Base-by-base conservation (phyloP, 768 basidiomycete genomes). In the Dioszegia crocea region DNA sequence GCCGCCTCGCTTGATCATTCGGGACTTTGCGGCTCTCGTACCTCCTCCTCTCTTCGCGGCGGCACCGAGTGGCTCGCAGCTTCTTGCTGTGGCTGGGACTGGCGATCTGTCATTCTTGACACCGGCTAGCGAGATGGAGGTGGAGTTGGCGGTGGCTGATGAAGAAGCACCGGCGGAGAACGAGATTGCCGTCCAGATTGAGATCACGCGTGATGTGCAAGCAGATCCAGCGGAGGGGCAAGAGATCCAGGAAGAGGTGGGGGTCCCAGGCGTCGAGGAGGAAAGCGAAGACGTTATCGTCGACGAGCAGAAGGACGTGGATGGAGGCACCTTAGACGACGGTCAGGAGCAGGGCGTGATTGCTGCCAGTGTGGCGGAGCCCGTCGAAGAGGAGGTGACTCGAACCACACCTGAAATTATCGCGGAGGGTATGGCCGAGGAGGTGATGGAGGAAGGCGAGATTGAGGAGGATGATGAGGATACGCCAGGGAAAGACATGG, bases 81-180 rank as follows among this genome's bases (percentile, higher is more conserved):
- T 39, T 23, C 36, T 38, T 19, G 21, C 26, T 3, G 36, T 40
- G 10, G 33, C 9, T 23, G 10, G 19, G 9, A 38, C 14, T 8
- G 36, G 31, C 3, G 49, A 53, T 17, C 10, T 40, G 36, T 24
- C 38, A 8, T 19, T 53, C 8, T 14, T 53, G 21, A 53, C 51
- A 2, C 51, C 51, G 2, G 26, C 14, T 14, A 53, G 51, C 26
- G 51, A 53, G 36, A 41, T 53, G 38, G 51, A 53, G 51, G 51
- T 53, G 36, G 51, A 53, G 24, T 40, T 53, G 8, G 49, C 24
- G 6, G 49, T 51, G n/a, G 24, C 49, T 33, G 27, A 54, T 14
- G 53, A n/a, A 23, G 53, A 41, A 36, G 33, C 21, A 19, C 40
- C 40, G 21, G n/a, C 14, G 40, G 40, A 10, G 40, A 6, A 6